Evolutionary conservation across 345 rosid species (phyloP).

Genomic region (Iberis pinnata): DNA sequence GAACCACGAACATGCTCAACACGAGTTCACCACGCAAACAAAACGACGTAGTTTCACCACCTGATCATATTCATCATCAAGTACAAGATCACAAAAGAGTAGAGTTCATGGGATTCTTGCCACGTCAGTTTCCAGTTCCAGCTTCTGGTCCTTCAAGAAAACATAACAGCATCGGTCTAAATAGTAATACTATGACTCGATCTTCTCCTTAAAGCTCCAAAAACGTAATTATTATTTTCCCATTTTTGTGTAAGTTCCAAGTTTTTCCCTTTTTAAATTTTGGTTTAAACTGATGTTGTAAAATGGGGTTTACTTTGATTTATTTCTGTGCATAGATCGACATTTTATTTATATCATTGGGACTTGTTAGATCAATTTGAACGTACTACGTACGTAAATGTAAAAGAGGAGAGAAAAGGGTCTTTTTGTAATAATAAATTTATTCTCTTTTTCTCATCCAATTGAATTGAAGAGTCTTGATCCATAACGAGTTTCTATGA

Average conservation of each 20-base stretch:
- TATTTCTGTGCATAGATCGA: conserved; percentile 5
- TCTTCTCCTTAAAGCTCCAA: conserved; percentile 23
- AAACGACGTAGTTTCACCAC: conserved; percentile 22
- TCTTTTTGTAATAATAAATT: conserved; percentile 7
- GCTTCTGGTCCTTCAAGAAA: conserved; percentile 88
- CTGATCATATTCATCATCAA: background rate
- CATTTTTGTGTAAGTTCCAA: background rate
- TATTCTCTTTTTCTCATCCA: background rate
- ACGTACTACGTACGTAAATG: conserved; percentile 12
- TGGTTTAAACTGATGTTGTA: conserved; percentile 20
- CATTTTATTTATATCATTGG: background rate
- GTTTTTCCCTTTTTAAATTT: background rate
- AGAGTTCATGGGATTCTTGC: conserved; percentile 66
- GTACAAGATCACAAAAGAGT: conserved; percentile 22
- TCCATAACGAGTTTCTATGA: too few relatives aligned
- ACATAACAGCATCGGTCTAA: conserved; percentile 79
- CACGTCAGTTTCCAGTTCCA: conserved; percentile 69
- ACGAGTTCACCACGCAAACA: conserved; percentile 21
- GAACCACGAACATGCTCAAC: conserved; percentile 25
- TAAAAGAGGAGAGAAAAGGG: background rate
- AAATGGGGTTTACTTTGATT: conserved; percentile 9
- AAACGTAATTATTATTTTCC: background rate
- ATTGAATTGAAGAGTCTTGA: too few relatives aligned
- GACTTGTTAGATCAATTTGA: conserved; percentile 9
- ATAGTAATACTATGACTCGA: conserved; percentile 10